Percentiles rank a stretch among this genome's conserved stretches.
Evolutionary conservation across 345 rosid species (phyloP).

Genomic region (Brassica rapa): DNA sequence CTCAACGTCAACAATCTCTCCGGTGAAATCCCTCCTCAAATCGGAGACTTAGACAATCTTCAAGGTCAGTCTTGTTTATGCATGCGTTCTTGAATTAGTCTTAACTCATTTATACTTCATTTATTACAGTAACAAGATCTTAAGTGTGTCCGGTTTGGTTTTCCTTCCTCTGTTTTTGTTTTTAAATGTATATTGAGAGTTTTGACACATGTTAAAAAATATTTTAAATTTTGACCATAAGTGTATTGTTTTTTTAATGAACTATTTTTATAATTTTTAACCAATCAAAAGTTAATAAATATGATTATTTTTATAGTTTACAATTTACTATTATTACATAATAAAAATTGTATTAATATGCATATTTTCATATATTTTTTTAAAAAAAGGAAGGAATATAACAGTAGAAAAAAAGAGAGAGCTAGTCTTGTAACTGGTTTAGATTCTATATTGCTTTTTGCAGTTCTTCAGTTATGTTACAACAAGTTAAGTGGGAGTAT

Average conservation of each 20-base stretch:
- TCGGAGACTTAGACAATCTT: constrained; percentile 72
- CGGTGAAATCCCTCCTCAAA: constrained; percentile 69
- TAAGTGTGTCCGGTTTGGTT: constrained; percentile 21
- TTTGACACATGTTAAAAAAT: too few relatives aligned
- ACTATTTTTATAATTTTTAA: neutral
- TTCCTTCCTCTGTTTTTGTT: too few relatives aligned
- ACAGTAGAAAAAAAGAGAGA: too few relatives aligned
- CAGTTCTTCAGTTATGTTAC: constrained; percentile 92
- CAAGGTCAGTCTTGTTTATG: constrained; percentile 61
- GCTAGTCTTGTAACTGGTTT: neutral
- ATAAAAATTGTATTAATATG: too few relatives aligned
- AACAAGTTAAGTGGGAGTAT: constrained; percentile 77
- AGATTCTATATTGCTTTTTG: neutral
- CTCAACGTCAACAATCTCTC: constrained; percentile 83
- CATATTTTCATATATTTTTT: too few relatives aligned
- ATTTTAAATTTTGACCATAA: too few relatives aligned
- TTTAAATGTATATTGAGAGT: too few relatives aligned
- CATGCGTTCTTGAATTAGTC: constrained; percentile 30
- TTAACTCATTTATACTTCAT: constrained; percentile 2
- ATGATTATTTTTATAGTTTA: too few relatives aligned
- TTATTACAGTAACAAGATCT: constrained; percentile 20
- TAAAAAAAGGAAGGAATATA: too few relatives aligned
- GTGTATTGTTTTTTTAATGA: too few relatives aligned
- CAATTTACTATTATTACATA: too few relatives aligned
- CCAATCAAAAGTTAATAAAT: too few relatives aligned